Evolutionary conservation across 1,284 basidiomycete genomes (phyloP).

Genomic region (Exsudoporus floridanus): DNA sequence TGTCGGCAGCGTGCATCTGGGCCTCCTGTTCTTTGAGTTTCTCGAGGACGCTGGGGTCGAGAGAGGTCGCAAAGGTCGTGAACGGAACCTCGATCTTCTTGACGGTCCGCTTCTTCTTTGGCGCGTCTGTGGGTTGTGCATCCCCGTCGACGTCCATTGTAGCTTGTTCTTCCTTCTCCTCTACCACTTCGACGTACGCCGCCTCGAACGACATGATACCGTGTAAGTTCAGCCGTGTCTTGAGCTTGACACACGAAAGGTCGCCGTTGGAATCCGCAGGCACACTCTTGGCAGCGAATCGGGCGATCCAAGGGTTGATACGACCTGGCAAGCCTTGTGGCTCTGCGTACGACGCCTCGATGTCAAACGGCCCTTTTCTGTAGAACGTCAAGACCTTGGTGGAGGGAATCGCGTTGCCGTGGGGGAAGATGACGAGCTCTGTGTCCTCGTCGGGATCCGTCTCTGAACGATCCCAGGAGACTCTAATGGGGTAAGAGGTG

Average conservation of each 20-base stretch:
- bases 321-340: slow-evolving; percentile 67
- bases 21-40: slow-evolving; percentile 75
- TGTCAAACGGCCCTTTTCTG: slow-evolving; percentile 81
- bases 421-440: slow-evolving; percentile 83
- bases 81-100: slow-evolving; percentile 82
- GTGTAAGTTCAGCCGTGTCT: slow-evolving; percentile 82
- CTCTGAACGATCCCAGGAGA: slow-evolving; percentile 76
- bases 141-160: slow-evolving; percentile 69
- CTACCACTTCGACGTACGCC: slow-evolving; percentile 79
- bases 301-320: slow-evolving; percentile 81
- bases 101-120: slow-evolving; percentile 81
- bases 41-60: slow-evolving; percentile 67
- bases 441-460: slow-evolving; percentile 85
- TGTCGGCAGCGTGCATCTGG: slow-evolving; percentile 85
- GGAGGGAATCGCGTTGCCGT: slow-evolving; percentile 80
- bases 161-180: slow-evolving; percentile 72
- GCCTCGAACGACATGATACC: slow-evolving; percentile 84
- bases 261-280: slow-evolving; percentile 68
- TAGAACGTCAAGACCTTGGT: slow-evolving; percentile 96
- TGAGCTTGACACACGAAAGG: slow-evolving; percentile 81
- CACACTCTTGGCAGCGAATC: slow-evolving; percentile 81
- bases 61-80: slow-evolving; percentile 58
- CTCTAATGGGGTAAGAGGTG: slow-evolving; percentile 82
- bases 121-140: slow-evolving; percentile 43
- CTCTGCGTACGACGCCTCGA: slow-evolving; percentile 81